Evolutionary conservation across 306 rosid genomes (phyloP).

Genomic region (Rosa persica): DNA sequence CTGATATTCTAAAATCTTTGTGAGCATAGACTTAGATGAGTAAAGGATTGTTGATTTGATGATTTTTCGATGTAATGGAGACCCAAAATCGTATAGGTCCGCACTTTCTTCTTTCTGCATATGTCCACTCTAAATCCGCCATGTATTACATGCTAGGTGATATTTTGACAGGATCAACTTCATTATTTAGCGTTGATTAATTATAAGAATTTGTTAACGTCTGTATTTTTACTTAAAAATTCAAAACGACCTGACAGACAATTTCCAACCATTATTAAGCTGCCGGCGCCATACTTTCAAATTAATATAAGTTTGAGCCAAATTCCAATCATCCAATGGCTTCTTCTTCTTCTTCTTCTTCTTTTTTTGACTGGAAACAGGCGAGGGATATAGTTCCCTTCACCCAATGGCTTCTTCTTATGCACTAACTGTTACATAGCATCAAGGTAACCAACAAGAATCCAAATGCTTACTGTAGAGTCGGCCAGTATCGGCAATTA

Average conservation of each 20-base stretch:
- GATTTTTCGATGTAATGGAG: background rate
- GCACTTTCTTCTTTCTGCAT: background rate
- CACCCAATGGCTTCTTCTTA: background rate
- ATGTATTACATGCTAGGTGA: background rate
- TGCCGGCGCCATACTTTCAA: constrained; percentile 48
- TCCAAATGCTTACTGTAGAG: constrained; percentile 40
- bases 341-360: too few species aligned
- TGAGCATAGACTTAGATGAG: background rate
- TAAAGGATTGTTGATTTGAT: background rate
- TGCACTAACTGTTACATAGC: background rate
- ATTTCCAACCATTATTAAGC: constrained; percentile 15
- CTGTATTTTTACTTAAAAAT: constrained; percentile 19
- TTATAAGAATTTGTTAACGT: background rate
- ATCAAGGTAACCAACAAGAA: constrained; percentile 17
- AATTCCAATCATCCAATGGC: background rate
- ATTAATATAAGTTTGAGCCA: constrained; percentile 6
- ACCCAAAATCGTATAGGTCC: background rate
- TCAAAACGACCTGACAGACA: constrained; percentile 37
- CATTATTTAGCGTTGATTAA: background rate
- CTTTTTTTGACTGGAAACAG: too few species aligned
- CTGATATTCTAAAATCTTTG: too few species aligned
- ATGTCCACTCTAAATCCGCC: background rate
- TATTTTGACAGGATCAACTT: constrained; percentile 10
- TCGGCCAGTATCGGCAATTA: constrained; percentile 41
- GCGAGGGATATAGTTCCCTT: too few species aligned